phyloP scores from a whole-genome alignment of 306 rosid genomes.

The Dalbergia cochinchinensis region DNA sequence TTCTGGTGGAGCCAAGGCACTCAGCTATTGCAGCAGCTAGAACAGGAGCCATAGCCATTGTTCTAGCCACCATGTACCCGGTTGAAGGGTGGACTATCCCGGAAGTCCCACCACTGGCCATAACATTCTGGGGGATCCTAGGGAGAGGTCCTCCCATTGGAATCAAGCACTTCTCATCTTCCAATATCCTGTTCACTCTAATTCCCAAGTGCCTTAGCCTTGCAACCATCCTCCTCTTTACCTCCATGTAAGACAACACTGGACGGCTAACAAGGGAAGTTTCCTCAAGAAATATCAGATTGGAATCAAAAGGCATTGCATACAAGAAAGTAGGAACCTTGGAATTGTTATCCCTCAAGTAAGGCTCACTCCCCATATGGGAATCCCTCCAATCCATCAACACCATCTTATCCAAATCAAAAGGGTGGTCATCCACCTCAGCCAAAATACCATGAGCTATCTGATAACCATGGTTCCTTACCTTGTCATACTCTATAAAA shows the following conservation, averaged over 20 bases:
- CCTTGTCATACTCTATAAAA: conserved; percentile 57
- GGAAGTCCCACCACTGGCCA: conserved; percentile 81
- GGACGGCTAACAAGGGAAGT: conserved; percentile 89
- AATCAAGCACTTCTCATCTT: conserved; percentile 89
- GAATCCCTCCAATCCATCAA: conserved; percentile 73
- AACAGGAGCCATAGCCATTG: conserved; percentile 66
- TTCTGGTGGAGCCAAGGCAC: conserved; percentile 82
- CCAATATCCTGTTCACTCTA: conserved; percentile 67
- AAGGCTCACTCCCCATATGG: conserved; percentile 80
- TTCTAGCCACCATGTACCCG: conserved; percentile 83
- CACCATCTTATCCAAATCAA: conserved; percentile 80
- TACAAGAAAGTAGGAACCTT: conserved; percentile 79
- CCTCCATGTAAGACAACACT: conserved; percentile 63
- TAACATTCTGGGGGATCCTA: conserved; percentile 66
- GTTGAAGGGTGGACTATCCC: conserved; percentile 91
- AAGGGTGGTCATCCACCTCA: conserved; percentile 82
- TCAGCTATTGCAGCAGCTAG: conserved; percentile 67
- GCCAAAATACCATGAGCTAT: conserved; percentile 89
- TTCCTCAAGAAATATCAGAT: conserved; percentile 80
- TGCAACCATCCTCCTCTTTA: conserved; percentile 83
- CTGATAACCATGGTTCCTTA: conserved; percentile 72
- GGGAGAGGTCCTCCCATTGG: conserved; percentile 98
- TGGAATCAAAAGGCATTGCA: conserved; percentile 90
- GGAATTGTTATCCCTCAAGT: conserved; percentile 61
- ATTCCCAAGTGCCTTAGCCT: conserved; percentile 86